A percentile compares a stretch with the other conserved stretches of the same genome.
These are phyloP conservation scores for Arabidopsis lyrata DNA, from an alignment of 441 rosid genomes.

Conservation along the genomic window DNA sequence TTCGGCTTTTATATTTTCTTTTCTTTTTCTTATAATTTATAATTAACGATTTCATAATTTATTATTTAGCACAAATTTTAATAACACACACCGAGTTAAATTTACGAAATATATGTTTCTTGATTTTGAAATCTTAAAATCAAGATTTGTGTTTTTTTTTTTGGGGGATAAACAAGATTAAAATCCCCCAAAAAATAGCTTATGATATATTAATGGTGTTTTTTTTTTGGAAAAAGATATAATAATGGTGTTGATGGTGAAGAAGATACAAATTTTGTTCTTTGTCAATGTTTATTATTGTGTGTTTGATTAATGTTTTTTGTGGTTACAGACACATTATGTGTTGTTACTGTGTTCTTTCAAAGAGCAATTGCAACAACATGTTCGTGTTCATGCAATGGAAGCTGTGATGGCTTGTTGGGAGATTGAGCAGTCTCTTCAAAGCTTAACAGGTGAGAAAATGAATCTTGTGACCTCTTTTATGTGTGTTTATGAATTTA, in stretches of 20 bases:
- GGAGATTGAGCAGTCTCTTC: constrained; percentile 98
- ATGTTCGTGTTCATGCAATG: constrained; percentile 99
- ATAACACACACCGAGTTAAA: not conserved
- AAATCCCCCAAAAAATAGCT: not conserved
- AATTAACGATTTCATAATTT: not conserved
- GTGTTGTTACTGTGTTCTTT: constrained; percentile 94
- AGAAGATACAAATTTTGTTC: not conserved
- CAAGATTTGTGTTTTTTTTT: constrained; percentile 16
- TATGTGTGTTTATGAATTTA: not conserved
- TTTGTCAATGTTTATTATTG: not conserved
- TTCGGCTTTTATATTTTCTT: not conserved
- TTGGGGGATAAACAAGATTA: constrained; percentile 23
- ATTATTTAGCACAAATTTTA: not conserved
- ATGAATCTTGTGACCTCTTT: not conserved
- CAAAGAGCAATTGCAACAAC: constrained; percentile 98
- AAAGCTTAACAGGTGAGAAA: constrained; percentile 85
- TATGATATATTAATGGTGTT: not conserved
- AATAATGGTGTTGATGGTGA: not conserved
- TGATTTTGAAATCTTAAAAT: not conserved
- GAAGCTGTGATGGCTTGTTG: constrained; percentile 99
- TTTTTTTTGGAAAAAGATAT: no score
- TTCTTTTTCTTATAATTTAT: not conserved
- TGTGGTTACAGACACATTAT: constrained; percentile 77
- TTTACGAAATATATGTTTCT: not conserved
- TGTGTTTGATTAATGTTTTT: constrained; percentile 11